Evolutionary conservation across 1,284 basidiomycete genomes (phyloP).

Genomic region (Melampsora abietis-canadensis): DNA sequence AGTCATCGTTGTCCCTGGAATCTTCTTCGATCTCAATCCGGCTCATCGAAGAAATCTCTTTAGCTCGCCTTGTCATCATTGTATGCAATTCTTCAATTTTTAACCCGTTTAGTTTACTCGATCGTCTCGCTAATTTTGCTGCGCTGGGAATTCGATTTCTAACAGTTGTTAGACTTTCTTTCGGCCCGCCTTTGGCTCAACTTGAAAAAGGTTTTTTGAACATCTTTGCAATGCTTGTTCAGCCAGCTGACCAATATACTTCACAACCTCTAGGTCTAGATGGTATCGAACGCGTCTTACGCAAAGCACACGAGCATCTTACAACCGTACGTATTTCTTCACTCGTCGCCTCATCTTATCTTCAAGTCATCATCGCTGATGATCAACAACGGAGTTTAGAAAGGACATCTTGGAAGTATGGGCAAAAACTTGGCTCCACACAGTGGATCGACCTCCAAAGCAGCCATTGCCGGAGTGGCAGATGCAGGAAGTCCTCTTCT

Average conservation of each 20-base stretch:
- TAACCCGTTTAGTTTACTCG: conserved; percentile 49
- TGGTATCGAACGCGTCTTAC: conserved; percentile 74
- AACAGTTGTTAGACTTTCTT: conserved; percentile 57
- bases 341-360: background rate
- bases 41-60: conserved; percentile 72
- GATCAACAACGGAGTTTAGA: background rate
- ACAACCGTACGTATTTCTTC: conserved; percentile 32
- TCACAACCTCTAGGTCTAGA: conserved; percentile 63
- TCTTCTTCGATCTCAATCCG: conserved; percentile 87
- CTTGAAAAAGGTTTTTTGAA: conserved; percentile 69
- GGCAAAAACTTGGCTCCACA: conserved; percentile 33
- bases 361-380: background rate
- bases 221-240: conserved; percentile 1
- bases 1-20: conserved; percentile 75
- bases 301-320: conserved; percentile 62
- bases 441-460: background rate
- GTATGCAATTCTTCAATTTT: conserved; percentile 62
- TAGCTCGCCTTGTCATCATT: conserved; percentile 85
- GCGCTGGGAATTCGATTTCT: background rate
- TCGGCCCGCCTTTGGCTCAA: conserved; percentile 77
- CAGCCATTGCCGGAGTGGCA: conserved; percentile 23
- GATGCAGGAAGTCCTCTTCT: conserved; percentile 7
- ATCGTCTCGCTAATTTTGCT: background rate
- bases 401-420: conserved; percentile 28
- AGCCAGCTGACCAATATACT: background rate